These are phyloP conservation scores for Aspergillus ibericus DNA, from an alignment of 2,329 filamentous ascomycete species.

Conservation along the genomic window DNA sequence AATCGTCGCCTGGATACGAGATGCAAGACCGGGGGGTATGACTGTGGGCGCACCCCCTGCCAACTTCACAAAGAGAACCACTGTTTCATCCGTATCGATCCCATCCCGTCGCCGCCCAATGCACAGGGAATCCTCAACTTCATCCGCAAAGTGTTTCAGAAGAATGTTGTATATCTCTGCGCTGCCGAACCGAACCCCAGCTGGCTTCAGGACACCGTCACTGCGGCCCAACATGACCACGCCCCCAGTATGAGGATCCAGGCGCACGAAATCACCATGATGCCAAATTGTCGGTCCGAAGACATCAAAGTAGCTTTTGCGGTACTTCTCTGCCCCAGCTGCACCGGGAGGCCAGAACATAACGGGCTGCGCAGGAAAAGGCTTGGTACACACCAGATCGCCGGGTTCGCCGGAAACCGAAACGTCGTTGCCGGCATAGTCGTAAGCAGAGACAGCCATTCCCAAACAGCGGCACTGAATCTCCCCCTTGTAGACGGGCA, in stretches of 20 bases:
- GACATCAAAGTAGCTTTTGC: constrained; percentile 80
- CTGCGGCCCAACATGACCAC: constrained; percentile 88
- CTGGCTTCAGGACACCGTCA: constrained; percentile 89
- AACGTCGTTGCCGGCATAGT: constrained; percentile 59
- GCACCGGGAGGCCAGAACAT: constrained; percentile 74
- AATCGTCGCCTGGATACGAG: constrained; percentile 66
- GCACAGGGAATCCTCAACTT: constrained; percentile 84
- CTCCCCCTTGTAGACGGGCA: constrained; percentile 71
- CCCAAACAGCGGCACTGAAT: constrained; percentile 77
- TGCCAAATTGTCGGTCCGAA: constrained; percentile 76
- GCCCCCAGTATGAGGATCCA: constrained; percentile 71
- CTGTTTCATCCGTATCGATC: constrained; percentile 76
- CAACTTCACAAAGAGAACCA: constrained; percentile 86
- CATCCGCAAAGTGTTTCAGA: constrained; percentile 72
- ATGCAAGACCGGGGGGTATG: constrained; percentile 62
- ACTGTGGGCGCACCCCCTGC: constrained; percentile 29
- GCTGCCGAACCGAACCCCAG: constrained; percentile 86
- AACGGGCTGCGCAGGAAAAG: constrained; percentile 89
- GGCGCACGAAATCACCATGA: constrained; percentile 85
- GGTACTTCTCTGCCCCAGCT: constrained; percentile 73
- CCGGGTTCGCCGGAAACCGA: constrained; percentile 68
- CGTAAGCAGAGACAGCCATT: constrained; percentile 67
- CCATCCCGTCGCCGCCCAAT: constrained; percentile 71
- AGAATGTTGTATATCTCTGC: constrained; percentile 97
- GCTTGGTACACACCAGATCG: constrained; percentile 80